These are phyloP conservation scores for Ziziphus jujuba DNA, from an alignment of 306 rosid species.

Conservation along the genomic window DNA sequence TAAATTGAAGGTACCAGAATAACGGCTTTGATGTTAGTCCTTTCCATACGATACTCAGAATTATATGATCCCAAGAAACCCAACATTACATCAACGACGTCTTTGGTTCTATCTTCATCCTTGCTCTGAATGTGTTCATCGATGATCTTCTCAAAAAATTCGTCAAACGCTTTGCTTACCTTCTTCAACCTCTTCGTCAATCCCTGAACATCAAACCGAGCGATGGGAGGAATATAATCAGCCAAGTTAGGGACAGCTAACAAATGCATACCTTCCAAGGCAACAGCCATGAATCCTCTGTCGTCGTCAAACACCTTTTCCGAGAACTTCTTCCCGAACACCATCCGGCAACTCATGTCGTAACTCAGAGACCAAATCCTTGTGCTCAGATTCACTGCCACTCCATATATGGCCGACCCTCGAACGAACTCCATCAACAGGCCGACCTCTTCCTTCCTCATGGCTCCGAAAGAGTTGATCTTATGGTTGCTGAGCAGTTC, in stretches of 20 bases:
- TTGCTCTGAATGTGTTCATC: conserved; percentile 51
- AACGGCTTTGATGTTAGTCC: conserved; percentile 57
- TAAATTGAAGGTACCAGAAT: conserved; percentile 56
- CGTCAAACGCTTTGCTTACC: no score
- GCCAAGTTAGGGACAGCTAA: conserved; percentile 43
- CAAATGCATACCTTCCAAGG: conserved; percentile 19
- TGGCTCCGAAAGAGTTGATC: conserved; percentile 44
- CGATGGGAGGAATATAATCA: conserved; percentile 60
- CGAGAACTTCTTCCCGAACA: conserved; percentile 35
- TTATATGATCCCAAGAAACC: conserved; percentile 41
- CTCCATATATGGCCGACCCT: conserved; percentile 31
- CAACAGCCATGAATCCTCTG: conserved; percentile 23
- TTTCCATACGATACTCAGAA: conserved; percentile 52
- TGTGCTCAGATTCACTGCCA: conserved; percentile 42
- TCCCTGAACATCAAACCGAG: no score
- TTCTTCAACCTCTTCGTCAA: no score
- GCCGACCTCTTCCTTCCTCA: conserved; percentile 59
- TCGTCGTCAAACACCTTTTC: conserved; percentile 21
- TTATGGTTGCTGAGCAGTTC: conserved; percentile 54
- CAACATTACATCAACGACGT: conserved; percentile 68
- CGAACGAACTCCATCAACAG: conserved; percentile 27
- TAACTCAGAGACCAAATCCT: conserved; percentile 13
- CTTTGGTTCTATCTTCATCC: conserved; percentile 35
- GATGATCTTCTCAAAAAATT: conserved; percentile 55
- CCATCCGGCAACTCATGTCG: conserved; percentile 25